Evolutionary conservation across 345 rosid species (phyloP), one percentile per base, ranked within the genome.

Genomic region (Crucihimalaya himalaica): DNA sequence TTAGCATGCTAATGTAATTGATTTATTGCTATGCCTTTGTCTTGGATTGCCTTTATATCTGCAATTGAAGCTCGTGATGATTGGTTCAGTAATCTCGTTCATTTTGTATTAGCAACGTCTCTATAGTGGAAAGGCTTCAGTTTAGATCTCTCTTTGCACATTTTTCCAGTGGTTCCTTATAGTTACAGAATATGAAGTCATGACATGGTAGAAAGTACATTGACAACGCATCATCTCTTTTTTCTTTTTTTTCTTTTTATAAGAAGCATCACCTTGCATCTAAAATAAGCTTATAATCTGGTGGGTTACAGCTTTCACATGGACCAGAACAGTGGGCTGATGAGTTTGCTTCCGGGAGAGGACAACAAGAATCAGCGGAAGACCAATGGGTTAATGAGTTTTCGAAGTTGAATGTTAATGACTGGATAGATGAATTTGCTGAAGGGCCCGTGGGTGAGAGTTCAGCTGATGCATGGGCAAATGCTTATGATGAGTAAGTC

Each of bases 301-400:
- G 61, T 55, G 78, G 62, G 71, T 82, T 39, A 19, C 68, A 86
- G 91, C 81, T 75, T 61, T 73, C 85, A 59, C 86, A 10, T 50
- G 90, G 90, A 63, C 89, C 92, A 37, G 85, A 86, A 75, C 88
- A 81, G 70, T 92, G 98, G 99, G 98, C 68, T 58, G 81, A 89
- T 80, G 96, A 96, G 78, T 96, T 92, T 84, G 48, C 89, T 68
- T 63, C 89, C 63, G 92, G 81, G 78, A 81, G 79, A 60, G 88
- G 42, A 81, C 82, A 77, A 28, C 87, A 82, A 64, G 87, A 81
- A 40, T 29, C 86, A 64, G 80, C 71, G 34, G 96, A 87, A 42
- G 94, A 90, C 85, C 86, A 86, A 74, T 96, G 99, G 99, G 97
- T 84, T 45, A 81, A 96, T 79, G 99, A 92, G 84, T 96, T 96